Conservation (phyloP, 257 asterid genomes). For the Anisodus tanguticus region DNA sequence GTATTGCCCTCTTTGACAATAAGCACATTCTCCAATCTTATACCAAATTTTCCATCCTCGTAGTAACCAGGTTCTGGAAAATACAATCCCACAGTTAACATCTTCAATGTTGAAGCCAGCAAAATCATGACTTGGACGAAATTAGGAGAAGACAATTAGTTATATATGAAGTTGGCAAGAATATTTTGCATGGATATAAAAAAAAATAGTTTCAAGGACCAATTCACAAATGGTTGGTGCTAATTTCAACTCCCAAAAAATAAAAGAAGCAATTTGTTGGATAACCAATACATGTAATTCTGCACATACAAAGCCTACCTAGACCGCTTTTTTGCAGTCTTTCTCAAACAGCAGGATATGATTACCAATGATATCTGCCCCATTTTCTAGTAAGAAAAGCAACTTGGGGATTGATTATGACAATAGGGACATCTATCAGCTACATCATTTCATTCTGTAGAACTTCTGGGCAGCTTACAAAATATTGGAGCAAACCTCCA, state of each 20-base stretch:
- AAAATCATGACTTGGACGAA: constrained; percentile 2
- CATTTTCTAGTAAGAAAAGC: neutral
- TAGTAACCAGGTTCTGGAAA: constrained; percentile 95
- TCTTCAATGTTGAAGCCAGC: constrained; percentile 12
- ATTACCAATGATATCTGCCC: neutral
- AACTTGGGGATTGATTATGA: constrained; percentile 6
- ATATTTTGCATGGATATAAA: constrained; percentile 4
- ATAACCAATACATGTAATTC: neutral
- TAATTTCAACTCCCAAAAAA: neutral
- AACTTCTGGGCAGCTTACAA: neutral
- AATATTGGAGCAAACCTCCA: neutral
- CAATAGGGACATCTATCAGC: neutral
- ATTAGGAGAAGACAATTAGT: neutral
- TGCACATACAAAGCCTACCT: neutral
- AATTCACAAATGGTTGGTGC: neutral
- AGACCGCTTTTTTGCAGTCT: neutral
- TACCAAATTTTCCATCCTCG: constrained; percentile 93
- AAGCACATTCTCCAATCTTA: constrained; percentile 95
- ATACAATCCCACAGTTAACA: constrained; percentile 30
- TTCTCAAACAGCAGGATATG: constrained; percentile 9
- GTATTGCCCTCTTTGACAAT: constrained; percentile 82
- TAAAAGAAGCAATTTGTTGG: neutral
- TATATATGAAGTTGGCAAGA: neutral
- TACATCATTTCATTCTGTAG: neutral
- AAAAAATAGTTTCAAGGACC: neutral